Conservation (phyloP, 257 asterid species). For the Hygrophila difformis region DNA sequence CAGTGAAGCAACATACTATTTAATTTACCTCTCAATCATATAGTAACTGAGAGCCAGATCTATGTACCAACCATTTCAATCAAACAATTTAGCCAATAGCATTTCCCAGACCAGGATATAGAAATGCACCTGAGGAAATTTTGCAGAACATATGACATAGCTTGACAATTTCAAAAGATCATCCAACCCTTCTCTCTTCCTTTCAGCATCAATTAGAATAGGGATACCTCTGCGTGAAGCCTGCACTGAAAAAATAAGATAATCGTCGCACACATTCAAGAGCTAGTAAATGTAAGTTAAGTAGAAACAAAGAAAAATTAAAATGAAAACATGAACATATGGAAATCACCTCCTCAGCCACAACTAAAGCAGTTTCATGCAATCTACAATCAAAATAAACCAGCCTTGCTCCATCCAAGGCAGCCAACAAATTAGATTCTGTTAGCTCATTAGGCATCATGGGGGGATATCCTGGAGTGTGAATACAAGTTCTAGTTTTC, state of each 20-base stretch:
- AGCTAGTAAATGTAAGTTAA: constrained; percentile 7
- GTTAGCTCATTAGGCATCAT: constrained; percentile 79
- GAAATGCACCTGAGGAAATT: constrained; percentile 74
- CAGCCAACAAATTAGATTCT: constrained; percentile 44
- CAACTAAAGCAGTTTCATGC: constrained; percentile 71
- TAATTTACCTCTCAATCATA: constrained; percentile 3
- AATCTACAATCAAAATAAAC: constrained; percentile 76
- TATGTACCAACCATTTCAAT: not conserved
- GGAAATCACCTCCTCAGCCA: constrained; percentile 76
- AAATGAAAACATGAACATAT: constrained; percentile 11
- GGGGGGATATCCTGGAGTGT: constrained; percentile 94
- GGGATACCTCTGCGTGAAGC: constrained; percentile 85
- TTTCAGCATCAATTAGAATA: constrained; percentile 82
- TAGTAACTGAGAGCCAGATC: not conserved
- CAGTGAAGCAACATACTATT: not conserved
- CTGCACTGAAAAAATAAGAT: constrained; percentile 76
- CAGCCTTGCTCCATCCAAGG: constrained; percentile 62
- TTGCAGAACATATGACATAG: constrained; percentile 72
- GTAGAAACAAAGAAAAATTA: constrained; percentile 1
- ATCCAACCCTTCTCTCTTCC: constrained; percentile 83
- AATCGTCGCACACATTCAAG: constrained; percentile 26
- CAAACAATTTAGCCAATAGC: constrained; percentile 6
- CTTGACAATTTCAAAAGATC: constrained; percentile 62
- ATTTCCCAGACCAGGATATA: constrained; percentile 2
- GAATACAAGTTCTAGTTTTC: constrained; percentile 95